phyloP scores from a whole-genome alignment of 345 rosid genomes.

The Acer negundo region DNA sequence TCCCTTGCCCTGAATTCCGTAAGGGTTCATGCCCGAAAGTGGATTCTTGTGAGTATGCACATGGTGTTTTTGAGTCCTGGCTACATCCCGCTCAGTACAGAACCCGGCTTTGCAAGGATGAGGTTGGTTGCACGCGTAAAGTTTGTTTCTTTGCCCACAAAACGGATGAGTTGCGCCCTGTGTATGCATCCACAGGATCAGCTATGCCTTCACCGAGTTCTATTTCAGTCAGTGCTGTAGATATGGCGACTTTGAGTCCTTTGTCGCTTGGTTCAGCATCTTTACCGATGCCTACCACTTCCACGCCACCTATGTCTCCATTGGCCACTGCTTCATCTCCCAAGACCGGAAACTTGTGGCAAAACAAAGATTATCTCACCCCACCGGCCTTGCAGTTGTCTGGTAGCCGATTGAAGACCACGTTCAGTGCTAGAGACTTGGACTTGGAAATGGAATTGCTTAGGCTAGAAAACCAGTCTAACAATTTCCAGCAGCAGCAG shows the following conservation, averaged over 20 bases:
- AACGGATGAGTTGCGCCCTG: conserved; percentile 84
- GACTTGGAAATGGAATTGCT: conserved; percentile 72
- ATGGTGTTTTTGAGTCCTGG: conserved; percentile 99
- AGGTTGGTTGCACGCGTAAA: conserved; percentile 80
- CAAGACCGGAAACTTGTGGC: conserved; percentile 67
- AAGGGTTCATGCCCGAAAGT: conserved; percentile 90
- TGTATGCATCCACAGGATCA: conserved; percentile 90
- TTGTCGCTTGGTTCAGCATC: conserved; percentile 55
- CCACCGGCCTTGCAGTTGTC: conserved; percentile 80
- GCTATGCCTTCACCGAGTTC: conserved; percentile 95
- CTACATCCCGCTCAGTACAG: conserved; percentile 96
- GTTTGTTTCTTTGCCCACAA: conserved; percentile 98
- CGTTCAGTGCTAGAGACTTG: conserved; percentile 75
- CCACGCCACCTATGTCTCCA: conserved; percentile 83
- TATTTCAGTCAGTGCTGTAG: conserved; percentile 44
- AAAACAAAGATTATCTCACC: conserved; percentile 68
- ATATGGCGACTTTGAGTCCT: conserved; percentile 65
- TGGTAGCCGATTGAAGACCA: conserved; percentile 83
- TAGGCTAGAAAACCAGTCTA: conserved; percentile 41
- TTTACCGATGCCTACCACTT: conserved; percentile 52
- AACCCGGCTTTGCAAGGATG: conserved; percentile 97
- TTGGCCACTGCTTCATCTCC: conserved; percentile 75
- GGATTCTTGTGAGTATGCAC: conserved; percentile 92
- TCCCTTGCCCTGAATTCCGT: conserved; percentile 97
- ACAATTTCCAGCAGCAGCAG: conserved; percentile 40